Base-by-base conservation (phyloP, 2,329 filamentous ascomycete genomes). In the Metarhizium anisopliae region DNA sequence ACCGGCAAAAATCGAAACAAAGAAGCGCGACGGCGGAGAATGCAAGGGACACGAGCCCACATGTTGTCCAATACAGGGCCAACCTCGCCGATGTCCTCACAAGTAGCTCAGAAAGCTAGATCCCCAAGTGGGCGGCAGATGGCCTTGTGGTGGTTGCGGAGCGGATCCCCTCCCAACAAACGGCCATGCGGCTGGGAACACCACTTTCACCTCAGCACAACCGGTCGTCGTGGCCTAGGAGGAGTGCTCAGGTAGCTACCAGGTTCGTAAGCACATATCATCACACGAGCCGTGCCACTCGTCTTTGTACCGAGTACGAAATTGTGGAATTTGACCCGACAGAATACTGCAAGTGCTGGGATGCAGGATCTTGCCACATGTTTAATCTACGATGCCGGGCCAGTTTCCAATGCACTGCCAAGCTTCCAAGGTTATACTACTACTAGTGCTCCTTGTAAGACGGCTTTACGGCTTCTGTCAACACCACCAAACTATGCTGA, bases 1-100 rank as follows among this genome's bases (percentile, higher is more conserved):
- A 1, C 55, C 45, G 45, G 45, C 51, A 45, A 50, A 51, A 50
- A 32, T 50, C 4, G n/a, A 50, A 51, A 30, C 45, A 4, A 29
- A 49, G 45, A 30, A 50, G 51, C 52, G 51, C 29, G 52, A 49
- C 49, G 25, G 55, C 52, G 52, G 55, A 57, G 55, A 36, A 14
- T 43, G 49, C 50, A n/a, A 53, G 51, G 47, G 38, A 53, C 29
- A 40, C 25, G 30, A 47, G 49, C 49, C 42, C 54, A 52, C 30
- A 30, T 10, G 6, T 25, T 42, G 35, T 38, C 43, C 50, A 56
- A 52, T 50, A 13, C 54, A 40, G 16, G 30, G 35, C 20, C 16
- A 40, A 51, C 18, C 36, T 35, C 53, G 42, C 53, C 11, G 35
- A 47, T 50, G 45, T 13, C 45, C 45, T 32, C 11, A 49, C 35